phyloP scores from a whole-genome alignment of 345 rosid genomes.

The Crucihimalaya himalaica region DNA sequence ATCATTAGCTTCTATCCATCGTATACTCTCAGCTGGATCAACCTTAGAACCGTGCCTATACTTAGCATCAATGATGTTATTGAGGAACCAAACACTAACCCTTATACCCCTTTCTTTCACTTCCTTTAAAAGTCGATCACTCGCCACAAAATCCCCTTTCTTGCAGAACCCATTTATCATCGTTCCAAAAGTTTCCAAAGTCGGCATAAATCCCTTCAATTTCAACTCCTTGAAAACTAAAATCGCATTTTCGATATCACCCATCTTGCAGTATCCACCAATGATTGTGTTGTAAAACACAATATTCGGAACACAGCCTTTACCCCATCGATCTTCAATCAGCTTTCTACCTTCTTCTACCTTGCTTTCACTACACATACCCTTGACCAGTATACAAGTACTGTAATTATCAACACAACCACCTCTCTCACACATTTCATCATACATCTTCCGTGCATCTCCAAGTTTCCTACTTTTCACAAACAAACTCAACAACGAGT shows the following conservation, averaged over 20 bases:
- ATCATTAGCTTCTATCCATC: conserved; percentile 55
- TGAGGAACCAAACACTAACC: conserved; percentile 50
- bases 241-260: conserved; percentile 50
- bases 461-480: conserved; percentile 45
- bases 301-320: conserved; percentile 73
- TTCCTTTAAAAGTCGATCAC: conserved; percentile 64
- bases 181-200: conserved; percentile 61
- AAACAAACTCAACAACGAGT: conserved; percentile 55
- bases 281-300: conserved; percentile 76
- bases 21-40: conserved; percentile 44
- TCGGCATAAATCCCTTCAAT: conserved; percentile 72
- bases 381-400: conserved; percentile 62
- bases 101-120: conserved; percentile 62
- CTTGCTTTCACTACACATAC: conserved; percentile 71
- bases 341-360: conserved; percentile 65
- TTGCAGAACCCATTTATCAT: conserved; percentile 65
- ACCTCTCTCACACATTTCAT: conserved; percentile 63
- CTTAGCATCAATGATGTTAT: conserved; percentile 59
- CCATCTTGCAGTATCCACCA: conserved; percentile 64
- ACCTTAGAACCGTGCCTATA: conserved; percentile 53
- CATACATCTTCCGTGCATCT: conserved; percentile 57
- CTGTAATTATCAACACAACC: conserved; percentile 65
- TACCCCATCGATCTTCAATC: conserved; percentile 75
- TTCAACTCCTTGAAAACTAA: conserved; percentile 60
- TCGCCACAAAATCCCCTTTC: conserved; percentile 54